Conservation (phyloP, 1,139 yeast genomes). For the Spencermartinsiella ligniputridi region DNA sequence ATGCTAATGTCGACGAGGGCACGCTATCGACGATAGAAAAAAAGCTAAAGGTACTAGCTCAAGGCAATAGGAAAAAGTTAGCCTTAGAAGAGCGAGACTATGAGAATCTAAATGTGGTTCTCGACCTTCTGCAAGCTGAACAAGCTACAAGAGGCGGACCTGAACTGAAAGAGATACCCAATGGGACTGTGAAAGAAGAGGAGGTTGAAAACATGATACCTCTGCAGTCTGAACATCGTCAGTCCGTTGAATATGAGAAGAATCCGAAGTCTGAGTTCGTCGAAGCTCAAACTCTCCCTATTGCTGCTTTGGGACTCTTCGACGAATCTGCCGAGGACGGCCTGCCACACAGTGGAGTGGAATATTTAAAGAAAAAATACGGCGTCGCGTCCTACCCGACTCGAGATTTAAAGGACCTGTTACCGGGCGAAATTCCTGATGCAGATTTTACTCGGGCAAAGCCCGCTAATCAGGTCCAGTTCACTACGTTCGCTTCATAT, state of each 20-base stretch:
- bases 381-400: constrained; percentile 91
- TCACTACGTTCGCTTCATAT: constrained; percentile 78
- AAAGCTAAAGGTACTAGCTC: not conserved
- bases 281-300: constrained; percentile 64
- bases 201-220: constrained; percentile 5
- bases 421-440: constrained; percentile 88
- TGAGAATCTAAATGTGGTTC: not conserved
- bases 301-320: constrained; percentile 67
- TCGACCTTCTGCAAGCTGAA: not conserved
- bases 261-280: constrained; percentile 81
- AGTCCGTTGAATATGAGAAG: constrained; percentile 51
- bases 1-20: constrained; percentile 7
- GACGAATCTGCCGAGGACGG: constrained; percentile 54
- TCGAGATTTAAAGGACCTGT: constrained; percentile 61
- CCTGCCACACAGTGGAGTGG: constrained; percentile 57
- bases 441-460: constrained; percentile 80
- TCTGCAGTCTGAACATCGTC: constrained; percentile 8
- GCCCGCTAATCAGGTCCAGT: constrained; percentile 90
- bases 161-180: not conserved
- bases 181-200: constrained; percentile 1
- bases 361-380: constrained; percentile 66
- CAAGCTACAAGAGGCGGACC: not conserved
- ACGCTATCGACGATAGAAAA: not conserved
- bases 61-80: not conserved
- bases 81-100: not conserved